Conservation (phyloP, 2,329 filamentous ascomycete genomes). For the Akanthomyces uredinophilus region DNA sequence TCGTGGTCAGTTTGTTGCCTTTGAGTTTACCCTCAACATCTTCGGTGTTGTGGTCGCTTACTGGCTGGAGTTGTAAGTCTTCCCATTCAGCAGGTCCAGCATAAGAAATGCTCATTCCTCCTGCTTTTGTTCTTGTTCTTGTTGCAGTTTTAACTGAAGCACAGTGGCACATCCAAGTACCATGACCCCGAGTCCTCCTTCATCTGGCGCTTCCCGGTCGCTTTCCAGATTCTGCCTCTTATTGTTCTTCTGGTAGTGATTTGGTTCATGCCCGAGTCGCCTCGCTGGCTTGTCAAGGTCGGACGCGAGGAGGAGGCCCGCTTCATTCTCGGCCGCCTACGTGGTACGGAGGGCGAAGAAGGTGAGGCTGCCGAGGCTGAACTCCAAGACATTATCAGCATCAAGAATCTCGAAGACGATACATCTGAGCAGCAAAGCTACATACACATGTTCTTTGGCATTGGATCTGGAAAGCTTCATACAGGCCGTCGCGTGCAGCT, state of each 20-base stretch:
- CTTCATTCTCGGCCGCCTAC: slow-evolving; percentile 59
- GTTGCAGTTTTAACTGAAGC: background rate
- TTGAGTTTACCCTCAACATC: slow-evolving; percentile 70
- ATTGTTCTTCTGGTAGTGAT: slow-evolving; percentile 50
- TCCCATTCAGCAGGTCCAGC: background rate
- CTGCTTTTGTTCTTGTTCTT: too few relatives aligned
- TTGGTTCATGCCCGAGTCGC: slow-evolving; percentile 67
- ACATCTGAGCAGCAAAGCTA: slow-evolving; percentile 55
- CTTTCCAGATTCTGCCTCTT: slow-evolving; percentile 63
- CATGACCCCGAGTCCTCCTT: slow-evolving; percentile 53
- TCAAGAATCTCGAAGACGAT: slow-evolving; percentile 58
- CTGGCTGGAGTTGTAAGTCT: slow-evolving; percentile 48
- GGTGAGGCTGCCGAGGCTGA: slow-evolving; percentile 53
- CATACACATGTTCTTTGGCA: slow-evolving; percentile 60
- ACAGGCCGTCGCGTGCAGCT: slow-evolving; percentile 63
- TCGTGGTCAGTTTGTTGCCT: slow-evolving; percentile 63
- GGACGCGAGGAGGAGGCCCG: slow-evolving; percentile 62
- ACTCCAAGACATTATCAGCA: slow-evolving; percentile 62
- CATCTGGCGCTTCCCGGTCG: slow-evolving; percentile 64
- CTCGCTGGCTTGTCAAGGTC: slow-evolving; percentile 61
- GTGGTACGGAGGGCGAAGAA: slow-evolving; percentile 52
- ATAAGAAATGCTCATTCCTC: background rate
- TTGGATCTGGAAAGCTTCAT: slow-evolving; percentile 60
- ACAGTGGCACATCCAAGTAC: slow-evolving; percentile 52
- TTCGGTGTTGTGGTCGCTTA: slow-evolving; percentile 58